These are phyloP conservation scores for Mortierella claussenii DNA, from an alignment of 192 early-diverging fungal genomes.

Conservation along the genomic window DNA sequence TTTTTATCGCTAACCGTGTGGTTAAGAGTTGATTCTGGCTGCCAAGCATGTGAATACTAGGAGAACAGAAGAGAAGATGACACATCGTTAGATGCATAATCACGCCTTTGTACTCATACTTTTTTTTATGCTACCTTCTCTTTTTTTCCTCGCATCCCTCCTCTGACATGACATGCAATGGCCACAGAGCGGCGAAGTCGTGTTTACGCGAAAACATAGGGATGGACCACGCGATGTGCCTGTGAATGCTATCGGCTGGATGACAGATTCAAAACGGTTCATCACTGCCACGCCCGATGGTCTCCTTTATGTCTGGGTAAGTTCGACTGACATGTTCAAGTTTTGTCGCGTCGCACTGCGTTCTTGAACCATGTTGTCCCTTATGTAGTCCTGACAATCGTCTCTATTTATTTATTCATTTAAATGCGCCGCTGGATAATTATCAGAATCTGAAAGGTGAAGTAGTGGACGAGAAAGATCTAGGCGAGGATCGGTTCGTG, in stretches of 20 bases:
- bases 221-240: conserved; percentile 10
- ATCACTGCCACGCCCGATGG: conserved; percentile 13
- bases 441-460: conserved; percentile 41
- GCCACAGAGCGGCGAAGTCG: conserved; percentile 30
- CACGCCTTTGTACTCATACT: too few relatives aligned
- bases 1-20: background rate
- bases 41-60: too few relatives aligned
- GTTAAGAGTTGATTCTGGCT: too few relatives aligned
- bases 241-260: conserved; percentile 27
- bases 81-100: too few relatives aligned
- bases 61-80: too few relatives aligned
- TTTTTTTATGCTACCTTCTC: too few relatives aligned
- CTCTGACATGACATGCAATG: too few relatives aligned
- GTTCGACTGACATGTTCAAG: too few relatives aligned
- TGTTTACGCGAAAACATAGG: conserved; percentile 17
- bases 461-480: conserved; percentile 9
- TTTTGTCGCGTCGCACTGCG: too few relatives aligned
- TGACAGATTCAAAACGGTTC: conserved; percentile 29
- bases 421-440: background rate
- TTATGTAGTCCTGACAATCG: background rate
- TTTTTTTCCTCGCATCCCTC: too few relatives aligned
- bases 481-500: background rate
- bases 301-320: conserved; percentile 27
- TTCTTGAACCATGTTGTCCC: too few relatives aligned
- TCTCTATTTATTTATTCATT: background rate